These are phyloP conservation scores for Fusarium hostae DNA, from an alignment of 2,329 filamentous ascomycete genomes.

Conservation along the genomic window DNA sequence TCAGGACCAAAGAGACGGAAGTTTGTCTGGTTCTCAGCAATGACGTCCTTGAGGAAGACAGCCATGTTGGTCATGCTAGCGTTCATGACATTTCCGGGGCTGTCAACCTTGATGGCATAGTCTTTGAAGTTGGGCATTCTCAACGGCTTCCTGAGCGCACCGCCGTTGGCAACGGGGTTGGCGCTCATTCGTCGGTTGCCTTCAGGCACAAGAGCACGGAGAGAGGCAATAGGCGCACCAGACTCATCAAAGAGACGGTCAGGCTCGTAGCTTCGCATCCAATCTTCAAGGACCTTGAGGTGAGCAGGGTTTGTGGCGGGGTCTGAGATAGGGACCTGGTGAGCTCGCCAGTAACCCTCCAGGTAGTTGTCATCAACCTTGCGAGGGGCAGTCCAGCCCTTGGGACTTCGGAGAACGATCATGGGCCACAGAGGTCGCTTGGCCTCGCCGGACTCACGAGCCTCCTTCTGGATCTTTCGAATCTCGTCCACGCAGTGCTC, in stretches of 20 bases:
- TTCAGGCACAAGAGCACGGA: conserved; percentile 72
- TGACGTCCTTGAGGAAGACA: conserved; percentile 73
- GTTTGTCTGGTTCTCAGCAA: conserved; percentile 70
- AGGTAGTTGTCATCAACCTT: conserved; percentile 77
- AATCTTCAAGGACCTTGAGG: conserved; percentile 75
- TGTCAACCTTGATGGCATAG: conserved; percentile 72
- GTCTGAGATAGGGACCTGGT: conserved; percentile 81
- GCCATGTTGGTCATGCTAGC: conserved; percentile 78
- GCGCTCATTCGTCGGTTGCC: conserved; percentile 79
- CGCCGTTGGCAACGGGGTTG: conserved; percentile 80
- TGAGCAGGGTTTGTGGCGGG: conserved; percentile 73
- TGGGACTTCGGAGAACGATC: conserved; percentile 80
- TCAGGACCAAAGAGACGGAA: conserved; percentile 84
- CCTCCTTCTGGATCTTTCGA: conserved; percentile 74
- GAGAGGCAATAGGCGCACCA: conserved; percentile 70
- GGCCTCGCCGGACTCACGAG: conserved; percentile 74
- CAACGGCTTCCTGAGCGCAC: conserved; percentile 73
- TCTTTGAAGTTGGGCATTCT: conserved; percentile 75
- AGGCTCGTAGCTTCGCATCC: conserved; percentile 82
- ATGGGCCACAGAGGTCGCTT: conserved; percentile 81
- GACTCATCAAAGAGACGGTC: conserved; percentile 75
- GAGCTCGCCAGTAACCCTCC: conserved; percentile 81
- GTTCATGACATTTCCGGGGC: conserved; percentile 65
- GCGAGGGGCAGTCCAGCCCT: conserved; percentile 82
- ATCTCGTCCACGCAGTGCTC: conserved; percentile 80